Evolutionary conservation across 345 rosid species (phyloP).

Genomic region (Clarkia xantiana): DNA sequence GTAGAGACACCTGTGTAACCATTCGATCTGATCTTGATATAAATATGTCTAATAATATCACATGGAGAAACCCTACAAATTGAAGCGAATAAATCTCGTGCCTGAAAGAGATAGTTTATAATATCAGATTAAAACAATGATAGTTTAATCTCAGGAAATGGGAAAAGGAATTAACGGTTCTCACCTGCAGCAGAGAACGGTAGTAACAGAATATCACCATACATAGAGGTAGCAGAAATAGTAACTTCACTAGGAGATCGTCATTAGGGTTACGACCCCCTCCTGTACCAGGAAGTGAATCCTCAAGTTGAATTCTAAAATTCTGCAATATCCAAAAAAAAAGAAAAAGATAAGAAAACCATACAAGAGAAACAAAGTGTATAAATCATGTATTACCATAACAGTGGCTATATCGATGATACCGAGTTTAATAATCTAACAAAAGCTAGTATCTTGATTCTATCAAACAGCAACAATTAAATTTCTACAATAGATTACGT

Average conservation of each 20-base stretch:
- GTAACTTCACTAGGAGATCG: constrained; percentile 49
- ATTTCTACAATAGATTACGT: background rate
- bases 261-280: constrained; percentile 69
- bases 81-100: constrained; percentile 27
- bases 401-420: too few relatives aligned
- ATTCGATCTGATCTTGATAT: constrained; percentile 36
- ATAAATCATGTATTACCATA: too few relatives aligned
- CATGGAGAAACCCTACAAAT: constrained; percentile 43
- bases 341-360: background rate
- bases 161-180: background rate
- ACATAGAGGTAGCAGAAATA: constrained; percentile 59
- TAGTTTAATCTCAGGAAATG: background rate
- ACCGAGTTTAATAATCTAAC: too few relatives aligned
- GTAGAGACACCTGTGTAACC: constrained; percentile 55
- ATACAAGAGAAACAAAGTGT: background rate
- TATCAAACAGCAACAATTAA: too few relatives aligned
- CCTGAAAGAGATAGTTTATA: constrained; percentile 26
- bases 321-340: constrained; percentile 24
- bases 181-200: constrained; percentile 40
- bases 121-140: background rate
- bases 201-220: constrained; percentile 35
- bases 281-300: constrained; percentile 83
- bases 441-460: too few relatives aligned
- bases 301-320: constrained; percentile 55
- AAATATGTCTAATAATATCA: constrained; percentile 51